Conservation (phyloP, 495 filamentous ascomycete species). For the Neurospora sp. region DNA sequence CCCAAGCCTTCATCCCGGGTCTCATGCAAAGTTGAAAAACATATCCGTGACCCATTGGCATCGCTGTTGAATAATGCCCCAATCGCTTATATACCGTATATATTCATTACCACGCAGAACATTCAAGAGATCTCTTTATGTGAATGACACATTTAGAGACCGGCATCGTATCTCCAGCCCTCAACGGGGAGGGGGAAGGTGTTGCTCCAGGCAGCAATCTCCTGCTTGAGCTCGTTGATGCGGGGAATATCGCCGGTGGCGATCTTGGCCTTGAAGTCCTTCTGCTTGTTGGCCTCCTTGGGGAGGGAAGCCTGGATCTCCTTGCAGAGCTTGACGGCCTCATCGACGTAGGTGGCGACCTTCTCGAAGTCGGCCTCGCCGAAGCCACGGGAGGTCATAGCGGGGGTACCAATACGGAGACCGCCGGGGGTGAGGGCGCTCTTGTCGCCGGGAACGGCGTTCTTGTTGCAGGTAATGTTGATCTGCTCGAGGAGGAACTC, state of each 20-base stretch:
- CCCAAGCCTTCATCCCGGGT: constrained; percentile 3
- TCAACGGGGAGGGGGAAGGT: constrained; percentile 88
- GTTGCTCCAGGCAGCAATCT: constrained; percentile 79
- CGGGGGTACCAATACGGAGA: constrained; percentile 90
- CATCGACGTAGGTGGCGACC: constrained; percentile 82
- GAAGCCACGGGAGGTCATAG: constrained; percentile 93
- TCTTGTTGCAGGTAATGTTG: constrained; percentile 99
- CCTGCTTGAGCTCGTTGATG: constrained; percentile 74
- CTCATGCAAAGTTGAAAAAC: constrained; percentile 15
- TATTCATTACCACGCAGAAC: not conserved
- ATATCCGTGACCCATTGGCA: constrained; percentile 9
- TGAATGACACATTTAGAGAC: constrained; percentile 23
- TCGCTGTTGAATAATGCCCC: not conserved
- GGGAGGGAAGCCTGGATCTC: constrained; percentile 73
- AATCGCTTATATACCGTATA: constrained; percentile 2
- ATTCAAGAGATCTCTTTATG: not conserved
- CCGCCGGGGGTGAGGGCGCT: constrained; percentile 90
- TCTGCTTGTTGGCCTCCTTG: constrained; percentile 96
- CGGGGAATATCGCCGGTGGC: constrained; percentile 63
- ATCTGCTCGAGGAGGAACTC: constrained; percentile 95
- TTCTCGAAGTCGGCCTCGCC: constrained; percentile 87
- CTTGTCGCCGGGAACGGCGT: constrained; percentile 95
- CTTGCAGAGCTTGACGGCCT: constrained; percentile 70
- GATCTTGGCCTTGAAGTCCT: constrained; percentile 96
- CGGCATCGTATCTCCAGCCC: constrained; percentile 45